phyloP scores from a whole-genome alignment of 2,329 filamentous ascomycete species.

The Macrophomina tecta region DNA sequence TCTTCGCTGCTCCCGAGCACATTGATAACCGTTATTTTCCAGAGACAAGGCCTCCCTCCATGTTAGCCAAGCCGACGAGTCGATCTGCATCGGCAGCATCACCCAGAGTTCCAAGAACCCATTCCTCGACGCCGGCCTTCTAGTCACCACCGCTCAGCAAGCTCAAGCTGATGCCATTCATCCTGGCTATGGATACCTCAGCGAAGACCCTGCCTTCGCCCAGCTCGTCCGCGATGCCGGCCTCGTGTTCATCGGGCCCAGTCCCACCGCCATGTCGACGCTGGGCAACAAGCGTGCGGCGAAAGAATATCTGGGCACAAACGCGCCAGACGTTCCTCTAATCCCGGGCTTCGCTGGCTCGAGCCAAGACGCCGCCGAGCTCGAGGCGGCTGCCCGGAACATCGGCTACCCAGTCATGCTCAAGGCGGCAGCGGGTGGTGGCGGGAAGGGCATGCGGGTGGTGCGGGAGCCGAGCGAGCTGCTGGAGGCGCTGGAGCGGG shows the following conservation, averaged over 20 bases:
- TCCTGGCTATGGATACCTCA: slow-evolving; percentile 71
- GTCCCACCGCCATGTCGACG: slow-evolving; percentile 57
- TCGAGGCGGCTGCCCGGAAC: slow-evolving; percentile 47
- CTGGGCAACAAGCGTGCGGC: slow-evolving; percentile 67
- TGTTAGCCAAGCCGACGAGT: slow-evolving; percentile 46
- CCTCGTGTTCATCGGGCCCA: slow-evolving; percentile 66
- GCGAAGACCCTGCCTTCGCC: slow-evolving; percentile 69
- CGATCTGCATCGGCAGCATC: slow-evolving; percentile 44
- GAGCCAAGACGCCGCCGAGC: slow-evolving; percentile 55
- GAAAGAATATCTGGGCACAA: slow-evolving; percentile 54
- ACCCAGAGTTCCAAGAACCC: slow-evolving; percentile 57
- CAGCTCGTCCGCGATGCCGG: slow-evolving; percentile 58
- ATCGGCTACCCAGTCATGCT: slow-evolving; percentile 60
- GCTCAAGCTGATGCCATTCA: slow-evolving; percentile 63
- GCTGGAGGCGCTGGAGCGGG: slow-evolving; percentile 70
- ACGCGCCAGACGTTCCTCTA: slow-evolving; percentile 59
- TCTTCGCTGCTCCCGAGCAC: slow-evolving; percentile 61
- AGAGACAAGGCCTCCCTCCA: slow-evolving; percentile 55
- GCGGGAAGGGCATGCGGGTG: slow-evolving; percentile 84
- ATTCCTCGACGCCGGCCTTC: slow-evolving; percentile 61
- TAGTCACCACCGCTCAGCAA: slow-evolving; percentile 37
- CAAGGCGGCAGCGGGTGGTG: slow-evolving; percentile 69
- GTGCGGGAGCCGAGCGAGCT: slow-evolving; percentile 74
- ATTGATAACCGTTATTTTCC: slow-evolving; percentile 38
- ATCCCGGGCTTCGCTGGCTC: slow-evolving; percentile 61